A percentile compares a stretch with the other conserved stretches of the same genome.
These are phyloP conservation scores for Calonectria honghensis DNA, from an alignment of 2,329 filamentous ascomycete genomes.

Conservation along the genomic window DNA sequence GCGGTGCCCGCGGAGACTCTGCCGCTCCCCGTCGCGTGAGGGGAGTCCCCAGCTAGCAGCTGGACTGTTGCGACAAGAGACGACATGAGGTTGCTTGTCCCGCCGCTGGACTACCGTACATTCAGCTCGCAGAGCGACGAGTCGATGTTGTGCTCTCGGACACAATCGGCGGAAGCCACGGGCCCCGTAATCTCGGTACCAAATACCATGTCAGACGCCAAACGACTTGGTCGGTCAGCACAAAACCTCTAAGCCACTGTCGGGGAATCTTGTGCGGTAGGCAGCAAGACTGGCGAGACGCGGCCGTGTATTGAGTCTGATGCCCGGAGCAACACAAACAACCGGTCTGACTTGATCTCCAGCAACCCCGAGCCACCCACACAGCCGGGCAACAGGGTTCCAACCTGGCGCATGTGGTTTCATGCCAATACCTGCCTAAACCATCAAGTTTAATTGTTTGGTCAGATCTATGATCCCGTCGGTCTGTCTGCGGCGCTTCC, in stretches of 20 bases:
- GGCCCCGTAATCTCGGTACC: not conserved
- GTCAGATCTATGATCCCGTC: not conserved
- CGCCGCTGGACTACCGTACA: slow-evolving; percentile 1
- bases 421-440: slow-evolving; percentile 9
- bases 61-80: not conserved
- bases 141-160: not conserved
- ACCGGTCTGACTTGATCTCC: slow-evolving; percentile 20
- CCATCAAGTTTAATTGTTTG: slow-evolving; percentile 13
- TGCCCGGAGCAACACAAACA: slow-evolving; percentile 22
- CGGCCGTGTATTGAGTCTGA: not conserved
- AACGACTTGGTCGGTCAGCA: slow-evolving; percentile 29
- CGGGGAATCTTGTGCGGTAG: slow-evolving; percentile 13
- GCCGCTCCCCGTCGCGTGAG: not conserved
- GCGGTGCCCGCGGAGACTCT: slow-evolving; percentile 34
- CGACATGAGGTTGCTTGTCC: slow-evolving; percentile 6
- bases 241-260: slow-evolving; percentile 36
- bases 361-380: slow-evolving; percentile 26
- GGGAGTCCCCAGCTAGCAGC: slow-evolving; percentile 1
- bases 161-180: slow-evolving; percentile 3
- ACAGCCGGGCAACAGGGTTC: not conserved
- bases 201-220: slow-evolving; percentile 30
- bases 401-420: not conserved
- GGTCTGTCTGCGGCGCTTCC: slow-evolving; percentile 1
- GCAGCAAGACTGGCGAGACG: slow-evolving; percentile 18
- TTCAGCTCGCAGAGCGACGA: slow-evolving; percentile 13